Evolutionary conservation across 176 grass and related monocot genomes (phyloP).

Genomic region (Musa beccarii): DNA sequence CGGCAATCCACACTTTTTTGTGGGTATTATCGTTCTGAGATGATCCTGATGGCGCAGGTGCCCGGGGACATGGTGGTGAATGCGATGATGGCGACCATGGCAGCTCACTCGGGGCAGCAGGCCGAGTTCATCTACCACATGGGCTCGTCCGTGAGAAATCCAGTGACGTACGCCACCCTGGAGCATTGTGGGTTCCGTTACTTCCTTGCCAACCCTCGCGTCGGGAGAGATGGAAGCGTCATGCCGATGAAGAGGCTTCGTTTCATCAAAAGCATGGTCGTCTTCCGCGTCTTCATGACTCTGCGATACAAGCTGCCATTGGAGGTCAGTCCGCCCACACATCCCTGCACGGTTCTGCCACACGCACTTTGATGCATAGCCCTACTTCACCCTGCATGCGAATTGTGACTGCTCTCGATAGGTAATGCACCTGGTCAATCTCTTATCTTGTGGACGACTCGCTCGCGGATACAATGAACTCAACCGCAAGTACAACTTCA

Average conservation of each 20-base stretch:
- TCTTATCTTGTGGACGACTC: constrained; percentile 7
- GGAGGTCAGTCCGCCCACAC: not conserved
- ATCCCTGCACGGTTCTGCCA: too few relatives aligned
- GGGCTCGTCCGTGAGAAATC: not conserved
- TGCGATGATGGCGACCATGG: constrained; percentile 57
- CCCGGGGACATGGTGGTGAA: constrained; percentile 90
- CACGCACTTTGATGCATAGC: too few relatives aligned
- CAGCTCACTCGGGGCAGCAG: constrained; percentile 29
- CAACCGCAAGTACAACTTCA: constrained; percentile 32
- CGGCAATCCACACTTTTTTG: too few relatives aligned
- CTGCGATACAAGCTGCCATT: constrained; percentile 54
- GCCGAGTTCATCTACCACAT: constrained; percentile 1
- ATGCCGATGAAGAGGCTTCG: constrained; percentile 41
- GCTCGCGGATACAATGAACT: constrained; percentile 12
- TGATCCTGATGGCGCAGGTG: constrained; percentile 28
- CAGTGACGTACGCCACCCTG: not conserved
- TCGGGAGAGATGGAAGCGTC: constrained; percentile 41
- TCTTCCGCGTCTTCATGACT: constrained; percentile 52
- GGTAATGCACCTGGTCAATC: constrained; percentile 31
- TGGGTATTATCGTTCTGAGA: too few relatives aligned
- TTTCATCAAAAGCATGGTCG: constrained; percentile 38
- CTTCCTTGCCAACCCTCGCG: constrained; percentile 64
- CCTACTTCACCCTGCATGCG: too few relatives aligned
- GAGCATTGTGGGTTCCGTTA: not conserved
- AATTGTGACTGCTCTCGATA: not conserved